Conservation (phyloP, 108 stramenopile genomes). For the Hondaea fermentalgiana region DNA sequence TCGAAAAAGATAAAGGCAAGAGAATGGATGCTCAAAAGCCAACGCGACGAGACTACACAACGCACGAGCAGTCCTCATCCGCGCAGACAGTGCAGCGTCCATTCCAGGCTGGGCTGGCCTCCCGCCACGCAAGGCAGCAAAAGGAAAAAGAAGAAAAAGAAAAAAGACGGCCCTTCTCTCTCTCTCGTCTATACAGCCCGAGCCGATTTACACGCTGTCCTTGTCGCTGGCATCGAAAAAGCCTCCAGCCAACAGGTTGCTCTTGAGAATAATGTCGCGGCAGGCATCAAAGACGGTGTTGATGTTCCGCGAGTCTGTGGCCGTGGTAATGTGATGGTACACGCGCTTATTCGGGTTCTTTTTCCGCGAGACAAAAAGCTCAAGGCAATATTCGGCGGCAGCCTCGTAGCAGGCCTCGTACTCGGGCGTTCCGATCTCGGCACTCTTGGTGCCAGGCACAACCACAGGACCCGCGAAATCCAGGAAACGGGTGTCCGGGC, state of each 20-base stretch:
- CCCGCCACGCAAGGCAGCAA: no score
- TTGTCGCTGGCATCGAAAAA: constrained; percentile 3
- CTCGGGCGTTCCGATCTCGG: background rate
- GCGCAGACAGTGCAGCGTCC: no score
- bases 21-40: no score
- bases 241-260: constrained; percentile 50
- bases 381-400: constrained; percentile 61
- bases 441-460: constrained; percentile 59
- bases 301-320: constrained; percentile 60
- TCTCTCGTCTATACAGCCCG: no score
- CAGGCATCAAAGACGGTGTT: constrained; percentile 66
- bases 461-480: constrained; percentile 17
- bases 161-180: no score
- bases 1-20: background rate
- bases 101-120: no score
- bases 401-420: constrained; percentile 59
- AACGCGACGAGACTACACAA: no score
- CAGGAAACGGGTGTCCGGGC: background rate
- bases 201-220: background rate
- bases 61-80: no score
- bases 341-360: constrained; percentile 40
- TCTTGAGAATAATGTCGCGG: constrained; percentile 61
- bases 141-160: no score
- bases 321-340: constrained; percentile 60
- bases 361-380: constrained; percentile 54